Evolutionary conservation across 228 moss, liverwort and hornwort genomes (phyloP), one percentile per base, ranked within the genome.

Genomic region (Sphagnum magellanicum): DNA sequence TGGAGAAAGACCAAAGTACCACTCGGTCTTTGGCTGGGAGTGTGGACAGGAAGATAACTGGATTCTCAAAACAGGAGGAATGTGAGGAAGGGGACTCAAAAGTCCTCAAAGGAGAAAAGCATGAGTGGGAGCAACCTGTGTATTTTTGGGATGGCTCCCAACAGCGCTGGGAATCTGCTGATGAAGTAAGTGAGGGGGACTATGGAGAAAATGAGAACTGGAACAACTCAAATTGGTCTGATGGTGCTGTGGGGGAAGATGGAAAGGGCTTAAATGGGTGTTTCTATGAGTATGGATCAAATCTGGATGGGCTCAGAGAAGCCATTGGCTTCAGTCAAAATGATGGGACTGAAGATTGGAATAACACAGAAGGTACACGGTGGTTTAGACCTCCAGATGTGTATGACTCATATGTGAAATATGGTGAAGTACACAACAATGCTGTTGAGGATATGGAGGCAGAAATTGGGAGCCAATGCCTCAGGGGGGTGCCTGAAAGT

Each of bases 361-460:
- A 68, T 46, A 77, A 81, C 49, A 71, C 51, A 6, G 71, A 79
- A 66, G 76, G 71, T 65, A 92, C 92, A 16, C 79, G 89, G 59
- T 95, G 95, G 95, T 95, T 83, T 67, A 81, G 90, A 77, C 80
- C 89, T 71, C 92, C 92, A 49, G 79, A 92, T 66, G 82, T 92
- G 74, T 87, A 75, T 61, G 82, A 90, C 70, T 90, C 89, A 10
- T 92, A 92, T 72, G 88, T 95, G 79, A 32, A 32, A 3, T 32
- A 32, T 32, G 86, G 82, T 65, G 71, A 80, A 60, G 83, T 77
- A 61, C 74, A 77, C 4, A 77, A 64, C 55, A 32, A 32, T 32
- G 74, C 74, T 58, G 53, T 72, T 67, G 76, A 81, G 60, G 81
- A 75, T 47, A 49, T 59, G 60, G 70, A 49, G 6, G 71, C 68